Evolutionary conservation across 2,329 filamentous ascomycete genomes (phyloP).

Genomic region (Seiridium cupressi): DNA sequence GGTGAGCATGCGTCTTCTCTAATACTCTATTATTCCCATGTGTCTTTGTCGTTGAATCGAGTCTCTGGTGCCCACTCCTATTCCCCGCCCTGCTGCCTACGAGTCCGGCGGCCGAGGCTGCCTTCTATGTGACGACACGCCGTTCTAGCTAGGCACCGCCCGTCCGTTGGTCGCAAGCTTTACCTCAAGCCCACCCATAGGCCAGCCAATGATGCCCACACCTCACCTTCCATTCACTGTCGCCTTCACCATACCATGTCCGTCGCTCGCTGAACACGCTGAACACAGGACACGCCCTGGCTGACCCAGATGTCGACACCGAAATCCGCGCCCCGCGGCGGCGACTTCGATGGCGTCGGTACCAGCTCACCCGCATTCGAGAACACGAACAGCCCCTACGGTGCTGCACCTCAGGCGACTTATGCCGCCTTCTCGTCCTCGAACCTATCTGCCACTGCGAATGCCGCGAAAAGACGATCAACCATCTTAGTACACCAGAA

Average conservation of each 20-base stretch:
- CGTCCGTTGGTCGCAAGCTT: neutral
- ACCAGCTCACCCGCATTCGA: slow-evolving; percentile 27
- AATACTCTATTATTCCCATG: too few relatives aligned
- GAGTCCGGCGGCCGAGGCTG: too few relatives aligned
- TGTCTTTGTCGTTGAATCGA: too few relatives aligned
- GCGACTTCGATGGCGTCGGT: slow-evolving; percentile 24
- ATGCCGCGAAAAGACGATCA: slow-evolving; percentile 73
- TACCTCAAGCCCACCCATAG: neutral
- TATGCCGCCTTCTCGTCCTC: slow-evolving; percentile 88
- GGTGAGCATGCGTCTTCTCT: slow-evolving; percentile 1
- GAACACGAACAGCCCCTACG: slow-evolving; percentile 27
- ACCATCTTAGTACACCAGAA: slow-evolving; percentile 97
- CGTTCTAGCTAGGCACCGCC: neutral
- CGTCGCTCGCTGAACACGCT: neutral
- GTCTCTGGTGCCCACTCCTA: neutral
- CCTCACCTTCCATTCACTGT: neutral
- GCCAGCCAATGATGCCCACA: neutral
- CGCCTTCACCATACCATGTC: neutral
- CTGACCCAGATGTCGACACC: slow-evolving; percentile 51
- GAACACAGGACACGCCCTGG: slow-evolving; percentile 46
- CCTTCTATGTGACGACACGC: too few relatives aligned
- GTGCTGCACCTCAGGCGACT: slow-evolving; percentile 58
- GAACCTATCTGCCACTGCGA: slow-evolving; percentile 64
- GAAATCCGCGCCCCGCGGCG: slow-evolving; percentile 35
- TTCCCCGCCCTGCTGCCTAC: neutral